Evolutionary conservation across 1,284 basidiomycete genomes (phyloP).

Genomic region (Porodaedalea pini): DNA sequence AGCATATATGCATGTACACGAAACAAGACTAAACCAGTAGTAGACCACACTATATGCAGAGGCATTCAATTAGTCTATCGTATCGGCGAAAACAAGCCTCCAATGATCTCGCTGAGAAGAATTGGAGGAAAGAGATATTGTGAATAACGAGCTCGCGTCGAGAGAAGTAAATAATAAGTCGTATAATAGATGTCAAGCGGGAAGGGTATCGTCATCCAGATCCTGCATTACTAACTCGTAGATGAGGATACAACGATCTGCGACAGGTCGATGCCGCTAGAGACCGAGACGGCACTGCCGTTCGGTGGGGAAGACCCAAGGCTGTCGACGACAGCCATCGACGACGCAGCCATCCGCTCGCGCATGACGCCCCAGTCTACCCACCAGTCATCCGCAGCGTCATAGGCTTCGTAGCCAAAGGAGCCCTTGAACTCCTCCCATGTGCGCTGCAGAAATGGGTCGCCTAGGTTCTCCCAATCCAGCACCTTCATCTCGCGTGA

Average conservation of each 20-base stretch:
- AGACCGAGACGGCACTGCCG: not conserved
- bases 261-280: not conserved
- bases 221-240: too few species aligned
- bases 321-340: conserved; percentile 1
- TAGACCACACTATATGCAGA: too few species aligned
- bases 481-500: conserved; percentile 6
- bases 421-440: conserved; percentile 18
- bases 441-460: conserved; percentile 4
- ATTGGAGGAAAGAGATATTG: too few species aligned
- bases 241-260: not conserved
- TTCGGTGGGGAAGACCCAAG: conserved; percentile 28
- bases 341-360: conserved; percentile 7
- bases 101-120: too few species aligned
- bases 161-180: too few species aligned
- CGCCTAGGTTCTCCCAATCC: conserved; percentile 14
- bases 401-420: conserved; percentile 20
- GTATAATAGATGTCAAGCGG: too few species aligned
- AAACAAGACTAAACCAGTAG: too few species aligned
- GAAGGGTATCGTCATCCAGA: too few species aligned
- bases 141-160: too few species aligned
- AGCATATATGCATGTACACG: too few species aligned
- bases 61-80: too few species aligned
- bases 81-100: too few species aligned
- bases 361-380: conserved; percentile 20
- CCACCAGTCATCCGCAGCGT: conserved; percentile 20